Conservation (phyloP, 228 moss, liverwort and hornwort genomes). For the Sphagnum fallax region DNA sequence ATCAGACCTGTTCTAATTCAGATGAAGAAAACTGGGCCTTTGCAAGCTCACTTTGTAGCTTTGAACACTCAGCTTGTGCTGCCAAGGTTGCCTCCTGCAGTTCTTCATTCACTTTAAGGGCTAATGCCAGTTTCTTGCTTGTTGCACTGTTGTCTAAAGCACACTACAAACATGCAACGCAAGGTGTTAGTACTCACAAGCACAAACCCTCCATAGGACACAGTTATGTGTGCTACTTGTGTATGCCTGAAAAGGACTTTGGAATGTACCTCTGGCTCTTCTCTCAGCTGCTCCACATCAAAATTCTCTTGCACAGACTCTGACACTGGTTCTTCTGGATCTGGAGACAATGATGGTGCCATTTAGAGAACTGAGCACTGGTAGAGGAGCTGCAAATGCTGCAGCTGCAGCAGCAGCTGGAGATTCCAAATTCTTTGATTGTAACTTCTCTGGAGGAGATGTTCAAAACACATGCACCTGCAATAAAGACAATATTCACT, state of each 20-base stretch:
- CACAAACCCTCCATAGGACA: too few species aligned
- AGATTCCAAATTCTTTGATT: slow-evolving; percentile 32
- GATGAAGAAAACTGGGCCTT: slow-evolving; percentile 51
- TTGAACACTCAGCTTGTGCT: slow-evolving; percentile 57
- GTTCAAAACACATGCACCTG: slow-evolving; percentile 64
- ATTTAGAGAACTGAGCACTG: too few species aligned
- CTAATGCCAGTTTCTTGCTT: slow-evolving; percentile 29
- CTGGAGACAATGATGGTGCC: too few species aligned
- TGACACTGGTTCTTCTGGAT: too few species aligned
- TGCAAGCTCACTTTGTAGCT: slow-evolving; percentile 70
- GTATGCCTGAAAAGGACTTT: too few species aligned
- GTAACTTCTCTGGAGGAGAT: slow-evolving; percentile 39
- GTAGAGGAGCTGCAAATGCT: slow-evolving; percentile 23
- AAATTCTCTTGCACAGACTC: too few species aligned
- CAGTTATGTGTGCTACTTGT: too few species aligned
- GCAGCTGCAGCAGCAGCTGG: slow-evolving; percentile 45
- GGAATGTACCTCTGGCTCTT: too few species aligned
- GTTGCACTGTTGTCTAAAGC: slow-evolving; percentile 2
- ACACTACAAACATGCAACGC: too few species aligned
- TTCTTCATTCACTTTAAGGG: slow-evolving; percentile 13
- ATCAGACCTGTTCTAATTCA: slow-evolving; percentile 64
- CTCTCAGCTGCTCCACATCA: too few species aligned
- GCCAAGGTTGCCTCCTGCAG: slow-evolving; percentile 19
- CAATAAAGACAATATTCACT: not conserved
- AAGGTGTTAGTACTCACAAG: too few species aligned